Evolutionary conservation across 2,329 filamentous ascomycete species (phyloP), one percentile per base, ranked within the genome.

Genomic region (Plectosphaerella plurivora): DNA sequence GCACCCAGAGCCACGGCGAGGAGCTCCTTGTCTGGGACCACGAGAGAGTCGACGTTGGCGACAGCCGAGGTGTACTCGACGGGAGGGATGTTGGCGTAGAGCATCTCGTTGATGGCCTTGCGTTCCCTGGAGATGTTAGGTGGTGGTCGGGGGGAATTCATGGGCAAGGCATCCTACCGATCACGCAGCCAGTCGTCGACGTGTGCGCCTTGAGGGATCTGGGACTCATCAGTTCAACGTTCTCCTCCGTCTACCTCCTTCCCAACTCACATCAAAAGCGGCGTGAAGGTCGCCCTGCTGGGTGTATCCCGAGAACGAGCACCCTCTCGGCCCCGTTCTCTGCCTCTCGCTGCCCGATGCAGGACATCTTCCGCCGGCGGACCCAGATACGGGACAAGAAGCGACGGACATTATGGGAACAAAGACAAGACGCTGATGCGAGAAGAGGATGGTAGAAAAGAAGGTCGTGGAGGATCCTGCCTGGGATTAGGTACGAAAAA

Each of bases 1-100:
- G 78, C 77, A 1, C 78, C 77, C 5, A 81, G 68, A 2, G 78
- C 77, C 6, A 78, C 69, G 14, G 77, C 78, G 1, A 81, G 67
- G 5, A 81, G 62, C 49, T 79, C 74, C 28, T 73, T 69, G 51
- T 79, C 76, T 49, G 67, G 66, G 3, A 70, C 72, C 44, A 74
- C 76, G 15, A 81, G 68, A 6, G 67, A 63, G 56, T 81, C 78
- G 33, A 80, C 70, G 53, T 75, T 74, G 51, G 73, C 75, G 35
- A 72, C 70, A 33, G 60, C 64, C 25, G 65, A 63, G 20, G 74
- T 65, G 33, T 73, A 66, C 24, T 72, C 60, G 1, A 68, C 65
- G 2, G 69, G 68, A 1, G 76, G 73, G 8, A 71, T 71, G 44
- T 73, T 68, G 2, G 67, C 62, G 53, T 76, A 78, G 14, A 79